Evolutionary conservation across 2,329 filamentous ascomycete species (phyloP).

Genomic region (Samsoniella hepiali): DNA sequence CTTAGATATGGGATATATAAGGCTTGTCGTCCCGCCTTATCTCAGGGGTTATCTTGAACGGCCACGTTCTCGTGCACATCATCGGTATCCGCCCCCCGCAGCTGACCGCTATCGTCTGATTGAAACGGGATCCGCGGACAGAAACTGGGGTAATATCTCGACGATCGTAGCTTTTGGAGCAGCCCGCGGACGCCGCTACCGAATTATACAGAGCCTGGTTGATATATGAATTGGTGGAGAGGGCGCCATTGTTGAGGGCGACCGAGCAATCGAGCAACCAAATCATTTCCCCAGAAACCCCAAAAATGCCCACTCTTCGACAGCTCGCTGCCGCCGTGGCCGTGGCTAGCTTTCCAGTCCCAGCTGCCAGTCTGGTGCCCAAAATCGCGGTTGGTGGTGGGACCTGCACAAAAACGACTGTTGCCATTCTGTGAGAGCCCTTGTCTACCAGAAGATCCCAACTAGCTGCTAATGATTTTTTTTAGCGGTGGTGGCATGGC

Average conservation of each 20-base stretch:
- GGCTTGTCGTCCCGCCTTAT: not conserved
- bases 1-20: not conserved
- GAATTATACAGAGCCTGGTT: not conserved
- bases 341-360: not conserved
- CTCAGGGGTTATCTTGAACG: not conserved
- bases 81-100: not conserved
- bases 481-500: slow-evolving; percentile 19
- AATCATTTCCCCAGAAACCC: not conserved
- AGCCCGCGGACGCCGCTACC: slow-evolving; percentile 9
- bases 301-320: slow-evolving; percentile 2
- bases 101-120: not conserved
- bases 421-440: slow-evolving; percentile 30
- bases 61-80: not conserved
- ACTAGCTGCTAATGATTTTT: not conserved
- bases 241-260: not conserved
- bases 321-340: not conserved
- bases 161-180: not conserved
- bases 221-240: slow-evolving; percentile 10
- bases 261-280: not conserved
- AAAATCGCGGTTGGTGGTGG: not conserved
- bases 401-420: slow-evolving; percentile 30
- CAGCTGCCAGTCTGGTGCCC: slow-evolving; percentile 18
- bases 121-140: slow-evolving; percentile 10
- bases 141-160: not conserved
- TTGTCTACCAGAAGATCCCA: not conserved